Percentiles rank a stretch among this genome's conserved stretches.
Conservation (phyloP, 345 rosid genomes). For the Salix udensis region DNA sequence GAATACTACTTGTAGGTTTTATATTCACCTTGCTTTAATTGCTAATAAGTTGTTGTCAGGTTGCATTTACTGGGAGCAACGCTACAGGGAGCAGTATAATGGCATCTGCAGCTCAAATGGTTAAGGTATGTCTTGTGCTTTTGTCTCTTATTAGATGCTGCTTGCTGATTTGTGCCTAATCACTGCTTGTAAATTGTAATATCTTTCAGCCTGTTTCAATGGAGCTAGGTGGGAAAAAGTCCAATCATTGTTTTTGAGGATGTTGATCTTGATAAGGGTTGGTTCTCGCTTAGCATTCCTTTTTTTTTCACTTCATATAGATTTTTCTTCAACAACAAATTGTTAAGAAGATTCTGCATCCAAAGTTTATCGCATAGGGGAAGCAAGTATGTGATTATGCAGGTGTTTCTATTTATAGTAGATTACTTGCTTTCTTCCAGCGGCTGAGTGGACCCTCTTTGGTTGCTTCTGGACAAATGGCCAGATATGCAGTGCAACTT, state of each 20-base stretch:
- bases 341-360: slow-evolving; percentile 11
- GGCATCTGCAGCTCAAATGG: slow-evolving; percentile 76
- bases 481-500: slow-evolving; percentile 98
- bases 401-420: background rate
- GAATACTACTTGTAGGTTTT: background rate
- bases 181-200: slow-evolving; percentile 7
- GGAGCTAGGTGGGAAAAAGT: slow-evolving; percentile 98
- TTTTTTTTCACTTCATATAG: background rate
- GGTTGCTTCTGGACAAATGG: slow-evolving; percentile 99
- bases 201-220: slow-evolving; percentile 76
- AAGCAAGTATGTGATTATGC: background rate
- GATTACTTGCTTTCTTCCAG: slow-evolving; percentile 36
- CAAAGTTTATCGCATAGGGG: background rate
- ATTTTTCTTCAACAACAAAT: slow-evolving; percentile 7
- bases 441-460: slow-evolving; percentile 81
- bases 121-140: slow-evolving; percentile 53
- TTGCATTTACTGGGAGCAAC: slow-evolving; percentile 94
- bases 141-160: slow-evolving; percentile 1
- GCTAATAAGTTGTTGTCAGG: slow-evolving; percentile 38
- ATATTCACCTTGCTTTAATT: slow-evolving; percentile 12
- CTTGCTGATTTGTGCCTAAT: slow-evolving; percentile 12
- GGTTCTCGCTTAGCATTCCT: slow-evolving; percentile 16
- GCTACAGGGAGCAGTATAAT: slow-evolving; percentile 80
- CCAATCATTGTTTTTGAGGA: slow-evolving; percentile 92
- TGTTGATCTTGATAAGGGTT: slow-evolving; percentile 84